These are phyloP conservation scores for Picea abies DNA, from an alignment of 83 land plant genomes.

Conservation along the genomic window DNA sequence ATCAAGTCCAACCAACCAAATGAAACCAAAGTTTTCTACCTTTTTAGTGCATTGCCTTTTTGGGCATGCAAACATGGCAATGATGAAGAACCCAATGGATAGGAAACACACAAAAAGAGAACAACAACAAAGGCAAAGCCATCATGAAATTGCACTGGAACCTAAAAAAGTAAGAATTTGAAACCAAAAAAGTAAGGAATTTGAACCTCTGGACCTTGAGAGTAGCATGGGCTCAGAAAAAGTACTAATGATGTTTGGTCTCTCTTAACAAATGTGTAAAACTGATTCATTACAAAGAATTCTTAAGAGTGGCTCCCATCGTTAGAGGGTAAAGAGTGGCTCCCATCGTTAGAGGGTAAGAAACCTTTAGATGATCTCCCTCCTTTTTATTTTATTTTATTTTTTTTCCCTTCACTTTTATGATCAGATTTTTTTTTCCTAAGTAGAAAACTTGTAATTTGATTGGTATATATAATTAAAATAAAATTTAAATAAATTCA, in stretches of 20 bases:
- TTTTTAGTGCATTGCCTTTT: not conserved
- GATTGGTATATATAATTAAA: not conserved
- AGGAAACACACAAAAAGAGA: slow-evolving; percentile 10
- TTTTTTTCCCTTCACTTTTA: not conserved
- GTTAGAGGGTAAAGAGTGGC: not conserved
- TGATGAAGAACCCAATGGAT: not conserved
- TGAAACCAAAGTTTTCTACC: not conserved
- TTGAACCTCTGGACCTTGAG: no score
- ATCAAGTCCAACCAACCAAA: no score
- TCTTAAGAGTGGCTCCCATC: not conserved
- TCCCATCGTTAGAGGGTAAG: not conserved
- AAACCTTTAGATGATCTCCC: no score
- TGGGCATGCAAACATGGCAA: not conserved
- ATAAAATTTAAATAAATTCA: not conserved
- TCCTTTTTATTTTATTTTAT: no score
- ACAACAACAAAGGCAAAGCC: no score
- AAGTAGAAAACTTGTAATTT: not conserved
- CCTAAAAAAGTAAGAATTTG: no score
- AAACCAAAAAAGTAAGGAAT: no score
- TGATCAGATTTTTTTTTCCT: not conserved
- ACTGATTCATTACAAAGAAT: no score
- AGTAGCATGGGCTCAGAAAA: no score
- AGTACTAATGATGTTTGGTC: no score
- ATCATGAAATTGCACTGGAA: no score
- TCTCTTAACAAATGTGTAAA: no score